Evolutionary conservation across 1,284 basidiomycete genomes (phyloP), one percentile per base, ranked within the genome.

Genomic region (Afroboletus lepidellus): DNA sequence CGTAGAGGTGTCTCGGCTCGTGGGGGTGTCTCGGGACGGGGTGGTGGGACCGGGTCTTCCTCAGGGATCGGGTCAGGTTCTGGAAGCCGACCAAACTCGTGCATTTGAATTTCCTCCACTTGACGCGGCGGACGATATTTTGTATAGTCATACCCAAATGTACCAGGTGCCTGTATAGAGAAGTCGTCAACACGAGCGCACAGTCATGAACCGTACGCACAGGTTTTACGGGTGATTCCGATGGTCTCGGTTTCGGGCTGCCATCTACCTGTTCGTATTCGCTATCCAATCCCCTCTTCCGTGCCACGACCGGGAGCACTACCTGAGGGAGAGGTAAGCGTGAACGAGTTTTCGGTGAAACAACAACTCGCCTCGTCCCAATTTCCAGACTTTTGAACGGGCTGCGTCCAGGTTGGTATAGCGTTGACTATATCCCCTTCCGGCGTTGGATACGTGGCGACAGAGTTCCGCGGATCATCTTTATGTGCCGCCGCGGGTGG

Each of bases 381-480:
- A 60, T 87, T 88, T 2, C 85, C 84, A 21, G 76, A 72, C 50
- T 70, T 72, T 25, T 74, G 77, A 18, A 83, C 74, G 25, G 88
- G 87, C 61, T 89, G 83, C 12, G 85, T 88, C 87, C 87, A 89
- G 3, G 79, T 78, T 7, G 87, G 87, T 63, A 90, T 87, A 21
- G 87, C 87, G 65, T 90, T 74, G 53, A 81, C 74, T 46, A 77
- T 72, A 41, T 77, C 75, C 32, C 69, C 76, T 46, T 70, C 74
- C 1, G 79, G 77, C 2, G 76, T 72, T 11, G 87, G 86, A 69
- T 90, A 90, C 34, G 77, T 69, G 41, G 84, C 84, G 27, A 85
- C 70, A 39, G 81, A 85, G 41, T 62, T 64, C 43, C 78, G 63
- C 16, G 56, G 62, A 30, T 67, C 53, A 54, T 62, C 55, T 64